Conservation (phyloP, 768 basidiomycete genomes). For the Kwoniella newhampshirensis region DNA sequence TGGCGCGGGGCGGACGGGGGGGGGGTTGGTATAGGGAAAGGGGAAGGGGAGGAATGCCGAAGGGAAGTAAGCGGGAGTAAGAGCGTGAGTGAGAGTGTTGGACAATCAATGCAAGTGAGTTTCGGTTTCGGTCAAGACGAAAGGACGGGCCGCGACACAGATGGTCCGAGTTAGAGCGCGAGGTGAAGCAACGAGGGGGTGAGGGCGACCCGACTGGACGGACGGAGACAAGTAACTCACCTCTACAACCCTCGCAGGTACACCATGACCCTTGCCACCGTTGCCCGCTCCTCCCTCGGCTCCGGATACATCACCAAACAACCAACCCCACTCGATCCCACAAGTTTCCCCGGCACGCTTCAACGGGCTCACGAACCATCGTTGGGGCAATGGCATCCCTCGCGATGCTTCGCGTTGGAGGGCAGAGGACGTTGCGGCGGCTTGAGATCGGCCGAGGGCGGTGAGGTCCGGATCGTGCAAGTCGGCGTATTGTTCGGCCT, state of each 20-base stretch:
- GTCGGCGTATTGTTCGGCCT: not conserved
- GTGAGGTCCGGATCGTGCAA: conserved; percentile 28
- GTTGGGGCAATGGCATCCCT: conserved; percentile 29
- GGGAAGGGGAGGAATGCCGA: too few species aligned
- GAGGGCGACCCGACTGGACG: too few species aligned
- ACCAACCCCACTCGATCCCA: conserved; percentile 35
- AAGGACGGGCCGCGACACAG: too few species aligned
- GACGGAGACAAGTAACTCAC: too few species aligned
- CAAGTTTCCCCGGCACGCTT: conserved; percentile 26
- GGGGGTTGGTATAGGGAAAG: too few species aligned
- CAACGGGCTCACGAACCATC: conserved; percentile 29
- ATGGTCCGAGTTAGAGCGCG: not conserved
- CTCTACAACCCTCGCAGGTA: conserved; percentile 27
- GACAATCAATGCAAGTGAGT: too few species aligned
- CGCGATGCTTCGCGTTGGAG: conserved; percentile 19
- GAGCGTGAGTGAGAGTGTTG: not conserved
- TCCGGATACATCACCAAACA: conserved; percentile 8
- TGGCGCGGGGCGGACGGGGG: not conserved
- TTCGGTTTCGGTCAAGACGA: too few species aligned
- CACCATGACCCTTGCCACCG: conserved; percentile 20
- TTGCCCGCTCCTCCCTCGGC: not conserved
- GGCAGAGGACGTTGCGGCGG: conserved; percentile 13
- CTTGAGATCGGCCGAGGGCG: conserved; percentile 22
- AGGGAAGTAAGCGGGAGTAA: too few species aligned
- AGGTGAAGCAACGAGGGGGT: not conserved